These are phyloP conservation scores for Purpureocillium lavendulum DNA, from an alignment of 2,329 filamentous ascomycete species.

Conservation along the genomic window DNA sequence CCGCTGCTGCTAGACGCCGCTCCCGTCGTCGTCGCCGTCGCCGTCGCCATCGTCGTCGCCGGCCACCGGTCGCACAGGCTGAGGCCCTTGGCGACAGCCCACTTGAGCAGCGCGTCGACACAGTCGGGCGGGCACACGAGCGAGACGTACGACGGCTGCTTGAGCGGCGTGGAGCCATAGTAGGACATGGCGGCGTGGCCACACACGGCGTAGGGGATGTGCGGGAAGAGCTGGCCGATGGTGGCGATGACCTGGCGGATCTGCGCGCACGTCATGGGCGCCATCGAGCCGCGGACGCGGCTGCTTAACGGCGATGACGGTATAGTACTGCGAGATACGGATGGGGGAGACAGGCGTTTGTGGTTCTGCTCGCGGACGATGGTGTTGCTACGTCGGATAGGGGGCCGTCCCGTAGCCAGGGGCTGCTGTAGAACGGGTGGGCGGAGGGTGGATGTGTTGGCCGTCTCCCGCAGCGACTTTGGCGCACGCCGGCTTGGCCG, in stretches of 20 bases:
- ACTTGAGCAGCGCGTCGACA: constrained; percentile 26
- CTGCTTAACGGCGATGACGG: neutral
- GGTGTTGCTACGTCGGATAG: no score
- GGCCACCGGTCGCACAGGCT: constrained; percentile 6
- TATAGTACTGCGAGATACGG: no score
- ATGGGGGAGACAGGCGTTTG: no score
- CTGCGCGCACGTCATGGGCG: constrained; percentile 16
- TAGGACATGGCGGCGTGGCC: constrained; percentile 35
- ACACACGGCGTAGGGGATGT: constrained; percentile 37
- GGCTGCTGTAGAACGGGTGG: no score
- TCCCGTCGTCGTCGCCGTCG: no score
- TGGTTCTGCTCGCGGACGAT: no score
- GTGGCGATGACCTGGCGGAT: constrained; percentile 28
- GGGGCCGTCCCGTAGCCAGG: no score
- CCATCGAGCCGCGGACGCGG: neutral
- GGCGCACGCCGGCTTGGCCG: no score
- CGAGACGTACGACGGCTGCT: constrained; percentile 23
- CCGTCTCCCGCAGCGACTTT: no score
- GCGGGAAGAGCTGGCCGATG: constrained; percentile 29
- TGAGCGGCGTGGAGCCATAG: constrained; percentile 27
- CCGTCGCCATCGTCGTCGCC: no score
- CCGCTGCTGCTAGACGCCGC: no score
- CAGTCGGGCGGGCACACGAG: constrained; percentile 31
- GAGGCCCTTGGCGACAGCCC: constrained; percentile 30
- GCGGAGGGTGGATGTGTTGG: no score